These are phyloP conservation scores for Heliamphora exappendiculata DNA, from an alignment of 148 eudicot species.

Conservation along the genomic window DNA sequence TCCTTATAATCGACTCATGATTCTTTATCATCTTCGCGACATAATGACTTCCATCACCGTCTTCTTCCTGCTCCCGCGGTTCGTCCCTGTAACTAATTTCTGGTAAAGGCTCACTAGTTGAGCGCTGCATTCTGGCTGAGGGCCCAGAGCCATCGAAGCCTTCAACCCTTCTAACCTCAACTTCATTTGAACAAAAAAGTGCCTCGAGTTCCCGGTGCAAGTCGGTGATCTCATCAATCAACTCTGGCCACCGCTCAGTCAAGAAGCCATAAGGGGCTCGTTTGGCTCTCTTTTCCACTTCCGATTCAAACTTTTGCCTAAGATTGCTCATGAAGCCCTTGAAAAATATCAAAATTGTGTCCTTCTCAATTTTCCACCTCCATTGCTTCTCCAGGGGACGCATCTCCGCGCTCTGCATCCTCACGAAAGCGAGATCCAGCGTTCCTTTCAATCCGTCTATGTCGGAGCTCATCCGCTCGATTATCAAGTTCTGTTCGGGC, in stretches of 20 bases:
- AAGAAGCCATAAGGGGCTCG: slow-evolving; percentile 1
- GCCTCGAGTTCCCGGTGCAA: slow-evolving; percentile 30
- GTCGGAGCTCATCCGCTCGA: slow-evolving; percentile 54
- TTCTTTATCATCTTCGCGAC: slow-evolving; percentile 38
- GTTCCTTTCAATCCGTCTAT: slow-evolving; percentile 54
- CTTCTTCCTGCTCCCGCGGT: slow-evolving; percentile 10
- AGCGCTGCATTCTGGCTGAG: slow-evolving; percentile 2
- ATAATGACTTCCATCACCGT: slow-evolving; percentile 12
- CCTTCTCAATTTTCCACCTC: slow-evolving; percentile 43
- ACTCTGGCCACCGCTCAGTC: slow-evolving; percentile 22
- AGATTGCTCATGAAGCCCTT: slow-evolving; percentile 37
- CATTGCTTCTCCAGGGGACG: slow-evolving; percentile 46
- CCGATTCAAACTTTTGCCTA: slow-evolving; percentile 12
- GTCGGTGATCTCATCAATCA: slow-evolving; percentile 31
- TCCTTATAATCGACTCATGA: slow-evolving; percentile 37
- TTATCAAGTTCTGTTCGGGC: slow-evolving; percentile 23
- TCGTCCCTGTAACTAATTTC: background rate
- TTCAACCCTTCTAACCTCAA: background rate
- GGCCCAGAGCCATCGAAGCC: background rate
- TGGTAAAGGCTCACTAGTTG: slow-evolving; percentile 24
- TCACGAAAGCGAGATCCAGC: slow-evolving; percentile 47
- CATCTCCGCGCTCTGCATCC: slow-evolving; percentile 36
- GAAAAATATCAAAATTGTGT: slow-evolving; percentile 25
- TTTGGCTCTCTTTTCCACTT: slow-evolving; percentile 10
- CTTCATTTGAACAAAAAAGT: slow-evolving; percentile 16